Percentiles rank a stretch among this genome's conserved stretches.
phyloP scores from a whole-genome alignment of 2,329 filamentous ascomycete species.

The Parastagonospora nodorum region DNA sequence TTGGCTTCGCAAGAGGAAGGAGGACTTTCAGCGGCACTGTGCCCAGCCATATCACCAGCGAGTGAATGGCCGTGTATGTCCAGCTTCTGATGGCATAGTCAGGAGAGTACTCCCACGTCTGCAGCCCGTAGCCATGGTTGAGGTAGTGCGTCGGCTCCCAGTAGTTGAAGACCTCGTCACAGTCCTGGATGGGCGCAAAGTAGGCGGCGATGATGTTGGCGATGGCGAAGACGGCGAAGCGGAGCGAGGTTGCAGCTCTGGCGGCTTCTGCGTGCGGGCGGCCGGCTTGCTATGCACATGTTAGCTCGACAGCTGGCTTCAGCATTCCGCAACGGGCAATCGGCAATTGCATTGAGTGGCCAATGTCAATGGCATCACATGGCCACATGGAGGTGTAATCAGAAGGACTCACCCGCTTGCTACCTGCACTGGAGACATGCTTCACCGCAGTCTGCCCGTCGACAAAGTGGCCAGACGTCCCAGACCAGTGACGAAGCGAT shows the following conservation, averaged over 20 bases:
- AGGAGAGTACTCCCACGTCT: slow-evolving; percentile 99
- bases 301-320: too few species aligned
- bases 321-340: too few species aligned
- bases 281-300: slow-evolving; percentile 3
- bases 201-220: slow-evolving; percentile 77
- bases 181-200: slow-evolving; percentile 93
- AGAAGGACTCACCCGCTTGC: neutral
- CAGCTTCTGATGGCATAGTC: slow-evolving; percentile 94
- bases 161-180: slow-evolving; percentile 98
- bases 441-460: neutral
- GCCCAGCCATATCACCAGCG: slow-evolving; percentile 69
- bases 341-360: too few species aligned
- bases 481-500: neutral
- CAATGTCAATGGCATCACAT: neutral
- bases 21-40: slow-evolving; percentile 55
- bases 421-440: slow-evolving; percentile 3
- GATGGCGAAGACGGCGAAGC: slow-evolving; percentile 81
- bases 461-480: neutral
- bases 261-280: slow-evolving; percentile 34
- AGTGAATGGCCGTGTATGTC: slow-evolving; percentile 85
- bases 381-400: neutral
- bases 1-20: slow-evolving; percentile 40
- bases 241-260: slow-evolving; percentile 67
- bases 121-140: slow-evolving; percentile 86
- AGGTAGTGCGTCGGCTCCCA: slow-evolving; percentile 98